Conservation (phyloP, 2,329 filamentous ascomycete species). For the Fusarium tanahbumbuense region DNA sequence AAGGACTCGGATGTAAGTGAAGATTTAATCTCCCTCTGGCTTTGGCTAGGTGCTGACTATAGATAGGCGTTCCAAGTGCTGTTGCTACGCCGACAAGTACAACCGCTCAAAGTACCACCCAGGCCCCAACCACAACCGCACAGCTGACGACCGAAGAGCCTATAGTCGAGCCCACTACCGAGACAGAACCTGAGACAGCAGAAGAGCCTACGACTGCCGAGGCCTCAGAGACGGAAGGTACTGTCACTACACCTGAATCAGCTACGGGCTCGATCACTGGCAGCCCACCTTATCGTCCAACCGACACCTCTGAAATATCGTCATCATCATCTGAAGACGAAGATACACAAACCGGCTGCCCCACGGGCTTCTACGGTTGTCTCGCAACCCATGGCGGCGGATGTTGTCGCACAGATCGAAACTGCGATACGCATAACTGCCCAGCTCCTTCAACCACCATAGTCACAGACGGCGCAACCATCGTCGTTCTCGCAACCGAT, state of each 20-base stretch:
- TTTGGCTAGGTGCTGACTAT: conserved; percentile 9
- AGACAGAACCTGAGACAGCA: conserved; percentile 47
- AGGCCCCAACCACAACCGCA: conserved; percentile 52
- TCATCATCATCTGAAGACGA: conserved; percentile 44
- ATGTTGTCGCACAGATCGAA: conserved; percentile 87
- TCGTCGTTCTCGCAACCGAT: conserved; percentile 71
- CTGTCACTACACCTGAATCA: conserved; percentile 43
- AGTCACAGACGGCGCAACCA: conserved; percentile 74
- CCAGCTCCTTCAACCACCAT: conserved; percentile 73
- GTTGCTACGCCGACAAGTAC: conserved; percentile 45
- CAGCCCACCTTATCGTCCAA: conserved; percentile 62
- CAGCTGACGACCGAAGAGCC: conserved; percentile 54
- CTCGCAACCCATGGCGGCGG: conserved; percentile 83
- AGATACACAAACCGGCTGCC: conserved; percentile 67
- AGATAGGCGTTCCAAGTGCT: conserved; percentile 50
- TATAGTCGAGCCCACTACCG: conserved; percentile 53
- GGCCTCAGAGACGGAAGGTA: conserved; percentile 34
- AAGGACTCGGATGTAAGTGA: conserved; percentile 75
- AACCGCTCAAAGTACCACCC: conserved; percentile 31
- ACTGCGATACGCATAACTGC: conserved; percentile 86
- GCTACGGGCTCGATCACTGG: conserved; percentile 54
- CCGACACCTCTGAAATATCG: conserved; percentile 49
- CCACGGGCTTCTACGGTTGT: conserved; percentile 92
- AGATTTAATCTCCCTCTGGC: background rate
- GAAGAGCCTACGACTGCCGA: conserved; percentile 23